Conservation (phyloP, 1,284 basidiomycete species). For the Trichosporon inkin region DNA sequence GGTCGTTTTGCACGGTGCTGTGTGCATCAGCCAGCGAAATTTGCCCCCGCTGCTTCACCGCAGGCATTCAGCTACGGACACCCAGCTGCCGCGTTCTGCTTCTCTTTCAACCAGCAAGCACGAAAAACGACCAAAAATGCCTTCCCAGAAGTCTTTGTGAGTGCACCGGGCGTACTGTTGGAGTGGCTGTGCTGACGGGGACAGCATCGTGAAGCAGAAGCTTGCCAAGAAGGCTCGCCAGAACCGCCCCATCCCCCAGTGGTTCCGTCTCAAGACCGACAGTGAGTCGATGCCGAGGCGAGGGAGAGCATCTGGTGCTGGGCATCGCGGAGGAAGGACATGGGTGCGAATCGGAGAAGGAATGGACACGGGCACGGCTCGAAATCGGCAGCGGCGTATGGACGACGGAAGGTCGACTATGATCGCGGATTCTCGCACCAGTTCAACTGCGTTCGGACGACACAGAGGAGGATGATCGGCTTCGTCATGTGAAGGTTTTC, state of each 20-base stretch:
- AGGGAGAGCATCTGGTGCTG: neutral
- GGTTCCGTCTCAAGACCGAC: slow-evolving; percentile 97
- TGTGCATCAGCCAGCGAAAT: neutral
- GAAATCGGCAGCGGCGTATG: neutral
- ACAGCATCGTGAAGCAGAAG: slow-evolving; percentile 63
- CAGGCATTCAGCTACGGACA: neutral
- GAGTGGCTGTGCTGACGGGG: slow-evolving; percentile 52
- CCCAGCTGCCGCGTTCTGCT: neutral
- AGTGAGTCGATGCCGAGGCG: slow-evolving; percentile 47
- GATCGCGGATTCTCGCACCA: too few species aligned
- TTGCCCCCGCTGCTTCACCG: neutral
- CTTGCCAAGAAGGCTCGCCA: slow-evolving; percentile 93
- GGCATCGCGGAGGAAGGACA: neutral
- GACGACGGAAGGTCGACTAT: neutral
- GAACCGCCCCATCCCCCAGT: slow-evolving; percentile 97
- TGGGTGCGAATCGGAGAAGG: neutral
- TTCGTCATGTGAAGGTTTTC: too few species aligned
- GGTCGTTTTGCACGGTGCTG: neutral
- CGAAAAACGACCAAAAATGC: slow-evolving; percentile 9
- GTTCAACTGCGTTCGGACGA: too few species aligned
- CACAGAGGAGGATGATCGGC: too few species aligned
- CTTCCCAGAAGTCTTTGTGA: slow-evolving; percentile 8
- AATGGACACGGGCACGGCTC: neutral
- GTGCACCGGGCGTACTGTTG: neutral
- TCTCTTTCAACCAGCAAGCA: slow-evolving; percentile 10